These are phyloP conservation scores for Clonostachys rhizophaga DNA, from an alignment of 2,329 filamentous ascomycete genomes.

Conservation along the genomic window DNA sequence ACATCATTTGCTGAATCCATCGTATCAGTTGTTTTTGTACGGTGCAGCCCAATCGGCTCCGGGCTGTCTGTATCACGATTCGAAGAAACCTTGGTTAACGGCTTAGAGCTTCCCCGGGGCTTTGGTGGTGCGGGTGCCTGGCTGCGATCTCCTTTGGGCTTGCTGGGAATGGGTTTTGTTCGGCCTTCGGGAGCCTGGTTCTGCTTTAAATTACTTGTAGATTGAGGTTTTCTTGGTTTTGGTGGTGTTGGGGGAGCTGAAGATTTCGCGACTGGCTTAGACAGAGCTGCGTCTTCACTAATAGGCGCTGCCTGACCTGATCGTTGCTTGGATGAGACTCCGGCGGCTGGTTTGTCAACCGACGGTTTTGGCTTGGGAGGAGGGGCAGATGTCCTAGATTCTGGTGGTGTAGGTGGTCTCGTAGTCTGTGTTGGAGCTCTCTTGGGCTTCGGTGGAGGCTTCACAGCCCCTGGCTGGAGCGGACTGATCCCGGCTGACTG, in stretches of 20 bases:
- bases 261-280: too few species aligned
- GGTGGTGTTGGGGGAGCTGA: not conserved
- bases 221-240: slow-evolving; percentile 6
- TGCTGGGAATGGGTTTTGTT: slow-evolving; percentile 7
- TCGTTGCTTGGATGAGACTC: too few species aligned
- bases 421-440: not conserved
- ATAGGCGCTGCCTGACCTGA: too few species aligned
- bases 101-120: slow-evolving; percentile 18
- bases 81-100: not conserved
- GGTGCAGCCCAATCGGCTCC: not conserved
- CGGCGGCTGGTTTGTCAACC: too few species aligned
- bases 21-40: slow-evolving; percentile 9
- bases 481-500: too few species aligned
- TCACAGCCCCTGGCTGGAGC: not conserved
- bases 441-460: not conserved
- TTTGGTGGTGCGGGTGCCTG: slow-evolving; percentile 30
- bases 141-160: not conserved
- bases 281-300: too few species aligned
- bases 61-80: not conserved
- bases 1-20: slow-evolving; percentile 9
- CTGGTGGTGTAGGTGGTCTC: not conserved
- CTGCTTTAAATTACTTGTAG: slow-evolving; percentile 9
- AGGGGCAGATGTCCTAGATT: not conserved
- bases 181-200: slow-evolving; percentile 23
- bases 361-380: not conserved